Evolutionary conservation across 129 eudicot species (phyloP).

Genomic region (Tagetes patula): DNA sequence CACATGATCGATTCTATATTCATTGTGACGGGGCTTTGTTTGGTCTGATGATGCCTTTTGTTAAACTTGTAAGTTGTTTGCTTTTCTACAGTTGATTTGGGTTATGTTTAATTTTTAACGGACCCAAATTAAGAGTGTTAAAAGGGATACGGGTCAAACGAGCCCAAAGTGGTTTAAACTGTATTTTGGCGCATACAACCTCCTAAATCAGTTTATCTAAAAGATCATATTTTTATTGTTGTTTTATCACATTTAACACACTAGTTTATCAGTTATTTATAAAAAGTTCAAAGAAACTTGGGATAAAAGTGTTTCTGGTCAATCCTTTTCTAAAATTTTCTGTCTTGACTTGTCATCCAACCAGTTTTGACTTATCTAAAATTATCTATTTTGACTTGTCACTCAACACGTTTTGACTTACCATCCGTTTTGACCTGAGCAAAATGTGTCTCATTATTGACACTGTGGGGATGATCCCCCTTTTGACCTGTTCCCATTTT

Average conservation of each 20-base stretch:
- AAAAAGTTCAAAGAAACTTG: no score
- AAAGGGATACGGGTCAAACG: not conserved
- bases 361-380: not conserved
- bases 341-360: not conserved
- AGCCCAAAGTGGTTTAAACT: not conserved
- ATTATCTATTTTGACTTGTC: no score
- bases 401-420: not conserved
- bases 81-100: not conserved
- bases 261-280: no score
- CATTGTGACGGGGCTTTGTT: constrained; percentile 98
- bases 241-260: not conserved
- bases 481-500: not conserved
- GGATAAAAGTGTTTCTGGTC: not conserved
- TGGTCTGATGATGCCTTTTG: constrained; percentile 99
- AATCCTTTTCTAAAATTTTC: not conserved
- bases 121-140: no score
- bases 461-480: not conserved
- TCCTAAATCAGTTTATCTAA: not conserved
- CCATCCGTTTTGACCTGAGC: not conserved
- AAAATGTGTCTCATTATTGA: not conserved
- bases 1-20: constrained; percentile 84
- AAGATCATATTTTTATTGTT: not conserved
- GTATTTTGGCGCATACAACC: not conserved
- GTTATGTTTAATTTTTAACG: constrained; percentile 8
- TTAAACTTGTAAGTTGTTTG: constrained; percentile 61